Evolutionary conservation across 2,329 filamentous ascomycete genomes (phyloP), one percentile per base, ranked within the genome.

Genomic region (Microsporum canis): DNA sequence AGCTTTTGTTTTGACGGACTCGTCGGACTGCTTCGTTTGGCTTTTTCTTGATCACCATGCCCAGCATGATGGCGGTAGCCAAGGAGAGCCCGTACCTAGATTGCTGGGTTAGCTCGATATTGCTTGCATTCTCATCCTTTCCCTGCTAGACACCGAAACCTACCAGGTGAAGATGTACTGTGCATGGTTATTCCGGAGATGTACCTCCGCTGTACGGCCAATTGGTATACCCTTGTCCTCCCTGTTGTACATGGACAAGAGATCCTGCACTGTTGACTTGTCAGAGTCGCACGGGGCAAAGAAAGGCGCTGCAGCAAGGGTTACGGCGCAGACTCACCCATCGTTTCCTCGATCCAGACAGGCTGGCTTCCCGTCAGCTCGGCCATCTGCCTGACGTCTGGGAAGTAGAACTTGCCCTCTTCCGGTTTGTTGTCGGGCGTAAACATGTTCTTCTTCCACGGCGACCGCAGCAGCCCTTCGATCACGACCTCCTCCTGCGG

Each of bases 121-220:
- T 3, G 23, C 39, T 6, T 36, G 38, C 56, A 58, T 29, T n/a
- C 8, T 29, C 39, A 8, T 60, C 60, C 57, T 55, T 43, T 62
- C 53, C 14, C 23, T 12, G 29, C 6, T 56, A 17, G 43, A 14
- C 5, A 56, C 1, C 6, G 4, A 41, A 36, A 76, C 85, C 71
- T 84, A 97, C 94, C 94, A 99, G 66, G 94, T 99, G 74, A 96
- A 94, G 67, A 99, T 99, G 75, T 99, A 99, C 79, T 97, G 94
- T 65, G 89, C 86, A 75, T 99, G 94, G 76, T 95, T 97, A 73
- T 99, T 99, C 72, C 90, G 84, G 71, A 99, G 78, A 72, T 95
- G 95, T 63, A 99, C 91, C 76, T 95, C 90, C 3, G 94, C 83
- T 5, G 89, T 78, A 71, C 92, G 83, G 12, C 91, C 94, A 71